Conservation (phyloP, 2,329 filamentous ascomycete genomes). For the Aplosporella prunicola region DNA sequence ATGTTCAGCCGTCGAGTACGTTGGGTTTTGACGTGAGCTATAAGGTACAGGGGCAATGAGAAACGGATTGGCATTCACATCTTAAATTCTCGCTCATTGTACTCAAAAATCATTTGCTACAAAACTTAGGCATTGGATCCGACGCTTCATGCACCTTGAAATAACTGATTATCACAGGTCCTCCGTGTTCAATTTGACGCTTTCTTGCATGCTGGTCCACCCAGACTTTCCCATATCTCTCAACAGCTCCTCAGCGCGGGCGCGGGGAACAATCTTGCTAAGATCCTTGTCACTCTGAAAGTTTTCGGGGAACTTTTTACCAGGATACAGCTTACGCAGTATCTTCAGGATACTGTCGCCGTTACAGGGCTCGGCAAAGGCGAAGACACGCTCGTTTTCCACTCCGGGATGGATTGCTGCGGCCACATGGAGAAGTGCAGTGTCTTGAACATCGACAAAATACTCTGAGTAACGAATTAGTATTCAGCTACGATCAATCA, state of each 20-base stretch:
- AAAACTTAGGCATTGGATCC: too few relatives aligned
- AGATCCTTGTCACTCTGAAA: conserved; percentile 1
- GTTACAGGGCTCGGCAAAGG: conserved; percentile 11
- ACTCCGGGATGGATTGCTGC: conserved; percentile 13
- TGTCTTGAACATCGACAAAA: conserved; percentile 17
- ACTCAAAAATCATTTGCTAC: too few relatives aligned
- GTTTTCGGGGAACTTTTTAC: not conserved
- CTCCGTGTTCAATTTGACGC: not conserved
- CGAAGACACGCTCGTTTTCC: conserved; percentile 14
- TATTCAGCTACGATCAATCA: not conserved
- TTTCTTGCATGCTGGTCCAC: conserved; percentile 8
- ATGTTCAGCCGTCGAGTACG: too few relatives aligned
- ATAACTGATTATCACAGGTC: conserved; percentile 11
- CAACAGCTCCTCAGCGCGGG: conserved; percentile 4
- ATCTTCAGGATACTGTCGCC: conserved; percentile 12
- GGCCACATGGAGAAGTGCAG: conserved; percentile 16
- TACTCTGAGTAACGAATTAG: conserved; percentile 8
- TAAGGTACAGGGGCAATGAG: too few relatives aligned
- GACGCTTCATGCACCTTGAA: too few relatives aligned
- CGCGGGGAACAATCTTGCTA: not conserved
- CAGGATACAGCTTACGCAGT: not conserved
- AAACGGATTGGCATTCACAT: too few relatives aligned
- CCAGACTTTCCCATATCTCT: conserved; percentile 1
- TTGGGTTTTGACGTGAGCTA: too few relatives aligned
- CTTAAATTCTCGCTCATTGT: too few relatives aligned